Percentiles rank a stretch among this genome's conserved stretches.
Evolutionary conservation across 192 early-diverging fungal species (phyloP).

Genomic region (Geranomyces michiganensis): DNA sequence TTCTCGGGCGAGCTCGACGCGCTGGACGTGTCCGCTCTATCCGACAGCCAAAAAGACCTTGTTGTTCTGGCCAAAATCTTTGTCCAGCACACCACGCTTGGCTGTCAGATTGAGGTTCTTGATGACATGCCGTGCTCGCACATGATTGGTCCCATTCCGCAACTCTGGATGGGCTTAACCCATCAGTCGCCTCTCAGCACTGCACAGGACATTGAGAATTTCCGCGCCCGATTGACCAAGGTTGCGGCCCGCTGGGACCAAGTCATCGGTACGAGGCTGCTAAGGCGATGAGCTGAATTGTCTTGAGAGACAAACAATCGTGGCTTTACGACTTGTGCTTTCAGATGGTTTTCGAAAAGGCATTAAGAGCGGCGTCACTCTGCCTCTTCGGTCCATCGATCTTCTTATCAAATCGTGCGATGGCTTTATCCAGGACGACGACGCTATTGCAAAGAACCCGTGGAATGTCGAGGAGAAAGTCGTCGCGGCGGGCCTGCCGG

Average conservation of each 20-base stretch:
- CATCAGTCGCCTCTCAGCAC: conserved; percentile 11
- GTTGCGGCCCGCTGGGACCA: conserved; percentile 24
- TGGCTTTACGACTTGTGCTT: no score
- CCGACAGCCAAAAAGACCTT: conserved; percentile 8
- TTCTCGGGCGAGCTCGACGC: background rate
- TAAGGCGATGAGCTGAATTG: no score
- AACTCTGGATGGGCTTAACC: conserved; percentile 26
- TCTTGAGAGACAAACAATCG: no score
- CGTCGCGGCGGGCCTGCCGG: conserved; percentile 24
- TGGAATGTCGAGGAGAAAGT: conserved; percentile 23
- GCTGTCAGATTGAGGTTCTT: no score
- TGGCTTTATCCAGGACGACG: background rate
- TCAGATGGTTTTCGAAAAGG: conserved; percentile 20
- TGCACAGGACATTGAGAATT: conserved; percentile 36
- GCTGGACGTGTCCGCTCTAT: conserved; percentile 14
- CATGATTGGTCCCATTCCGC: conserved; percentile 23
- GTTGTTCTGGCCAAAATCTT: background rate
- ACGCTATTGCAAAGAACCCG: background rate
- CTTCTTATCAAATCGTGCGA: conserved; percentile 37
- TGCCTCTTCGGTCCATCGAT: conserved; percentile 31
- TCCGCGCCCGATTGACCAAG: conserved; percentile 25
- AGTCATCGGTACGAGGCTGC: conserved; percentile 18
- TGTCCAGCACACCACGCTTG: background rate
- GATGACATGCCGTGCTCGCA: conserved; percentile 16
- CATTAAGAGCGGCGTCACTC: conserved; percentile 30